These are phyloP conservation scores for Geotrichum fermentans DNA, from an alignment of 1,139 yeast species.

Conservation along the genomic window DNA sequence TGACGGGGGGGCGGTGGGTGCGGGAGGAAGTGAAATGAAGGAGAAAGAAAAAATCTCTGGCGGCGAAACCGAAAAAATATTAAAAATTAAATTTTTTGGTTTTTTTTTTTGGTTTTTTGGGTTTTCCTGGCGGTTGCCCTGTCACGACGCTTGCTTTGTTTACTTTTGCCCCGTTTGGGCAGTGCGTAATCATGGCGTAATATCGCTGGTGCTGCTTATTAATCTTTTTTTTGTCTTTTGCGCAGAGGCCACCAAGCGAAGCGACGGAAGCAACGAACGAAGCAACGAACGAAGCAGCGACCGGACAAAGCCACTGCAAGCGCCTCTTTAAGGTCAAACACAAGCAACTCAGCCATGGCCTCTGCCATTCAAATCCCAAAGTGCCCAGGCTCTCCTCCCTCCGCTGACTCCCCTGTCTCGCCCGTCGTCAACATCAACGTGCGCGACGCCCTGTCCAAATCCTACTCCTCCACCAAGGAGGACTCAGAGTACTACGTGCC, in stretches of 20 bases:
- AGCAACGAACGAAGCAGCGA: too few species aligned
- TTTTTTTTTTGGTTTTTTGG: not conserved
- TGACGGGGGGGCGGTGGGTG: not conserved
- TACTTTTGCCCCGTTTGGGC: not conserved
- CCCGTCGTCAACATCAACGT: conserved; percentile 14
- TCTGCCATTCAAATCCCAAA: conserved; percentile 1
- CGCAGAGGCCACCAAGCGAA: not conserved
- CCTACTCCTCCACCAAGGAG: conserved; percentile 8
- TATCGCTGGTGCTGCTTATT: too few species aligned
- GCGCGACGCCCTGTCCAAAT: conserved; percentile 9
- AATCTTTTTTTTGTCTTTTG: too few species aligned
- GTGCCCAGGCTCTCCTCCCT: not conserved
- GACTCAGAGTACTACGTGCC: conserved; percentile 12
- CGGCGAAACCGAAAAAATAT: not conserved
- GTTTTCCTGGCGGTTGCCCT: not conserved
- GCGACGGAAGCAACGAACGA: not conserved
- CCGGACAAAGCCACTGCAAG: too few species aligned
- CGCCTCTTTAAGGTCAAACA: not conserved
- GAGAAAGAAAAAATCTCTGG: not conserved
- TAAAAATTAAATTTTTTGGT: not conserved
- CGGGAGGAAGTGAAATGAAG: not conserved
- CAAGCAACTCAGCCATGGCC: conserved; percentile 1
- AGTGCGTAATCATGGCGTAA: too few species aligned
- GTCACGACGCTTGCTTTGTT: not conserved
- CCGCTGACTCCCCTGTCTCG: conserved; percentile 2